Evolutionary conservation across 1,139 yeast genomes (phyloP).

Genomic region (Trichomonascaceae sp.): DNA sequence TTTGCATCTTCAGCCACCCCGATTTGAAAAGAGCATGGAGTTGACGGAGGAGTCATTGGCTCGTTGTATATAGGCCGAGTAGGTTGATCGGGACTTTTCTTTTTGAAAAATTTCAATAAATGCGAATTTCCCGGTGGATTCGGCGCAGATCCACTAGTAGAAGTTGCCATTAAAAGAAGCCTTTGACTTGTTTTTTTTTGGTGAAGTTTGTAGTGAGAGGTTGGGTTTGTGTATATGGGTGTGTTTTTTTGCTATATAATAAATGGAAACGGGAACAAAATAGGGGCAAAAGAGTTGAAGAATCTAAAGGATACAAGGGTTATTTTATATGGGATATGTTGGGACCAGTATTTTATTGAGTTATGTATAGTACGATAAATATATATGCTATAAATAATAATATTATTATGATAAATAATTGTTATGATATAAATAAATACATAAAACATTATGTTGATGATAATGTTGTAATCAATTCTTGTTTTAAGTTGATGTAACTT

Average conservation of each 20-base stretch:
- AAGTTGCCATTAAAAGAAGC: background rate
- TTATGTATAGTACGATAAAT: no score
- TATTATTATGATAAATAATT: no score
- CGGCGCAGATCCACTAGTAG: background rate
- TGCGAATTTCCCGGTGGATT: slow-evolving; percentile 2
- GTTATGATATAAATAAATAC: background rate
- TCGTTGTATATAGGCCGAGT: slow-evolving; percentile 6
- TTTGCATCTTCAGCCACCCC: slow-evolving; percentile 91
- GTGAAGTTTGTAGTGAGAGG: background rate
- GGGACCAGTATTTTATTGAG: no score
- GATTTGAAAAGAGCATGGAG: slow-evolving; percentile 39
- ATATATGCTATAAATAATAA: no score
- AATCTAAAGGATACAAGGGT: no score
- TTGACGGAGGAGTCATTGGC: background rate
- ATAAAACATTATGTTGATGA: background rate
- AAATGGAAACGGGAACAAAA: background rate
- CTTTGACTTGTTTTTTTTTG: background rate
- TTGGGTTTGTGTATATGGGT: background rate
- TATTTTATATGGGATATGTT: no score
- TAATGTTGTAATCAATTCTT: background rate
- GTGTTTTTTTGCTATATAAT: background rate
- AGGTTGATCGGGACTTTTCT: slow-evolving; percentile 12
- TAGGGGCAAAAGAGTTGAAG: no score
- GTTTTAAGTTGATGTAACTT: background rate
- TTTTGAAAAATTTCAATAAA: slow-evolving; percentile 17